Base-by-base conservation (phyloP, 2,329 filamentous ascomycete species). In the Phialophora tarda region DNA sequence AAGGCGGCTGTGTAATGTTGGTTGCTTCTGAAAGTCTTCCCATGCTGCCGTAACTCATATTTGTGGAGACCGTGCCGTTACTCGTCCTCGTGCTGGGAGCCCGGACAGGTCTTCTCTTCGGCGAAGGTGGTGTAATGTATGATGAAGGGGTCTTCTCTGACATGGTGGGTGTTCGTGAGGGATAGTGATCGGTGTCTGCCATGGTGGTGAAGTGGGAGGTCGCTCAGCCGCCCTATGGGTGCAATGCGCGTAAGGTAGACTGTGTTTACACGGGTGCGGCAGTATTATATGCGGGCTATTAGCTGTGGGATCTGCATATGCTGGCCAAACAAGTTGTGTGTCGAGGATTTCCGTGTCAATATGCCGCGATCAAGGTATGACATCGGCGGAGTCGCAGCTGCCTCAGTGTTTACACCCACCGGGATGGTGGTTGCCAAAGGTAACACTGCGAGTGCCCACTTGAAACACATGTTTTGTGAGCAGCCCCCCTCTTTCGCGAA, bases 31-130 rank as follows among this genome's bases (percentile, higher is more conserved):
- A 93, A 78, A 93, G 89, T 75, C 89, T 85, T 74, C 89, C 90
- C 58, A 88, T 90, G 60, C 82, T 83, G 67, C 89, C 89, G 55
- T 86, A 85, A 80, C 91, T 94, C 81, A 89, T 89, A 78, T 88
- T 89, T 71, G 92, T 96, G 85, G 91, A 94, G 78, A 93, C 90
- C 70, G 92, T 96, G 77, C 92, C 92, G 80, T 96, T 92, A 82
- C 92, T 97, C 71, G 91, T 90, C 77, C 92, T 85, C 69, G 85
- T 82, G 62, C 71, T 71, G 65, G 86, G 82, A 58, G 81, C 82
- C 73, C 85, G 81, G 63, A 79, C 78, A 66, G 83, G 83, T 69
- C 75, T 81, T 72, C 81, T 77, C 69, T 75, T 78, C 32, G 80
- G 79, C 38, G 78, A 79, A 12, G 67, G 51, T 48, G 63, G 65